Base-by-base conservation (phyloP, 192 early-diverging fungal species). In the Podila minutissima region DNA sequence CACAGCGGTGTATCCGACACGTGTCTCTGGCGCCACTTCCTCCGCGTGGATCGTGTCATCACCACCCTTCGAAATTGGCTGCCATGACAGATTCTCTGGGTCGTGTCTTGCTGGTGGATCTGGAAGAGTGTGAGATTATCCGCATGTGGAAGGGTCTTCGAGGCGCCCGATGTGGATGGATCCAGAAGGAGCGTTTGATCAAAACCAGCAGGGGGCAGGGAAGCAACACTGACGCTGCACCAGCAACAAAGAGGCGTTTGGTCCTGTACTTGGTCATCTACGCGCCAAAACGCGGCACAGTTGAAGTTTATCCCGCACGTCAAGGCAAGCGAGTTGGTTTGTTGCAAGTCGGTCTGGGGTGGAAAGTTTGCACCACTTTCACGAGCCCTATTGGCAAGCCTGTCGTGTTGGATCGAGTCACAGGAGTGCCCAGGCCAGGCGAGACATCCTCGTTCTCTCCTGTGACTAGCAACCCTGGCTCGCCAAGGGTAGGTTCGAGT, bases 91-190 rank as follows among this genome's bases (percentile, higher is more conserved):
- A 94, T 70, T 84, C 82, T 2, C 71, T 93, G 1, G 93, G 93
- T 12, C 87, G 93, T 22, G 91, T 94, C 1, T 84, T 92, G 31
- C 55, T 94, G 49, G 75, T 92, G 29, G 92, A 94, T 70, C 33
- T 91, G 11, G 85, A 87, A 22, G 85, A 87, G 31, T 88, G 87
- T n/a, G 85, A 91, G 51, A 89, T 94, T 26, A 82, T 92, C 26
- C 77, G 89, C 17, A 91, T 94, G 81, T 92, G 86, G 87, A 94
- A 94, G 70, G 93, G 93, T 13, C 73, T 91, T 33, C 79, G 93
- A 49, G 91, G 90, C 28, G 93, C 92, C 7, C 82, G 88, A n/a
- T 87, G 89, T 65, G 93, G 89, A 1, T 94, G 93, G 93, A 66
- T 92, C 17, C 86, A 92, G 50, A 82, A 88, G 9, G 79, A 69